A percentile compares a stretch with the other conserved stretches of the same genome.
phyloP scores from a whole-genome alignment of 2,329 filamentous ascomycete species.

The Colletotrichum gigasporum region DNA sequence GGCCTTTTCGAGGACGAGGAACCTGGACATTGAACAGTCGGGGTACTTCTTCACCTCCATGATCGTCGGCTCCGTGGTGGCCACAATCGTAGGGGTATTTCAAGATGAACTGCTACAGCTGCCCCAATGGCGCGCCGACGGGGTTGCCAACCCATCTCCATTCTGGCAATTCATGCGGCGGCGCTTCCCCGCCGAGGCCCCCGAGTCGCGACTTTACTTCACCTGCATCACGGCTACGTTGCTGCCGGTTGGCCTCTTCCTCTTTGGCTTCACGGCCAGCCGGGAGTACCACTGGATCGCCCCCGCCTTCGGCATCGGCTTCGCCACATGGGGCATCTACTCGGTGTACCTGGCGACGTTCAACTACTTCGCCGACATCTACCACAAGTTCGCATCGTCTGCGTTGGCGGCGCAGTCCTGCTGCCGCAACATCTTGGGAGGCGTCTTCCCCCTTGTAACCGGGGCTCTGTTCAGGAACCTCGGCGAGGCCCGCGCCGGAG shows the following conservation, averaged over 20 bases:
- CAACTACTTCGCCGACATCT: conserved; percentile 92
- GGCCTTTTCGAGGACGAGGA: conserved; percentile 75
- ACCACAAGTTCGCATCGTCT: conserved; percentile 84
- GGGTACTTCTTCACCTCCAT: conserved; percentile 74
- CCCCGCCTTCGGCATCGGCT: conserved; percentile 73
- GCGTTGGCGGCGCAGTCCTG: conserved; percentile 88
- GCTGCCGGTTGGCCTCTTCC: conserved; percentile 82
- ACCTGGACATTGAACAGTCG: conserved; percentile 72
- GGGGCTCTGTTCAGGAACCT: conserved; percentile 77
- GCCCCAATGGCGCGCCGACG: conserved; percentile 45
- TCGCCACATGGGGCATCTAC: conserved; percentile 87
- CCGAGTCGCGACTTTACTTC: conserved; percentile 86
- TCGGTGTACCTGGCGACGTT: conserved; percentile 88
- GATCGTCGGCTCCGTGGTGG: conserved; percentile 69
- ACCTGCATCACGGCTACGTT: conserved; percentile 79
- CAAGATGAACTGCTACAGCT: conserved; percentile 74
- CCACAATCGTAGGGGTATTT: conserved; percentile 74
- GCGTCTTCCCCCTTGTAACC: conserved; percentile 82
- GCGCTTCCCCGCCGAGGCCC: conserved; percentile 61
- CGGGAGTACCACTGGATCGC: conserved; percentile 75
- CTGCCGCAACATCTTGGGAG: conserved; percentile 85
- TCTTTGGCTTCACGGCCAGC: conserved; percentile 78
- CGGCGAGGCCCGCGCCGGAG: conserved; percentile 76
- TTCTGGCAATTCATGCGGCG: conserved; percentile 58
- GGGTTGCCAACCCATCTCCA: conserved; percentile 40